These are phyloP conservation scores for Elongisporangium prolatum DNA, from an alignment of 352 stramenopile genomes.

Conservation along the genomic window DNA sequence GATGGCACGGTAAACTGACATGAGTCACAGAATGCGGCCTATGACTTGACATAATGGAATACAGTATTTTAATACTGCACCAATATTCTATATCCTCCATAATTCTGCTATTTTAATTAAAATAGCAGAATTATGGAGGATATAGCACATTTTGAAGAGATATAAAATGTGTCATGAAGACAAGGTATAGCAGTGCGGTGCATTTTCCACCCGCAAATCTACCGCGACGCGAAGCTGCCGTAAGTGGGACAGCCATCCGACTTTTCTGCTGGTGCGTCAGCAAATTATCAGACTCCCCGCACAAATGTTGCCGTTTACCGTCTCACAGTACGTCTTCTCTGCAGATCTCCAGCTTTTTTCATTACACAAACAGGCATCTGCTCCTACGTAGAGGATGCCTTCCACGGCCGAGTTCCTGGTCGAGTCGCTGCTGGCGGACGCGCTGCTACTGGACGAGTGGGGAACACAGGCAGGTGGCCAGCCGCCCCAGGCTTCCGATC, in stretches of 20 bases:
- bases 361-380: slow-evolving; percentile 1
- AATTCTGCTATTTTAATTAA: too few species aligned
- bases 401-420: background rate
- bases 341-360: background rate
- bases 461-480: too few species aligned
- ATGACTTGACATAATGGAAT: too few species aligned
- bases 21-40: too few species aligned
- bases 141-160: background rate
- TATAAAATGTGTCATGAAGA: background rate
- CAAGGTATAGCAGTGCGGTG: background rate
- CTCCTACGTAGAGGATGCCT: background rate
- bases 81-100: background rate
- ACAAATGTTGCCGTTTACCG: background rate
- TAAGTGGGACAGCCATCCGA: background rate
- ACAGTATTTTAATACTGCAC: too few species aligned
- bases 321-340: background rate
- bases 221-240: too few species aligned
- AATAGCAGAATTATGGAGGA: too few species aligned
- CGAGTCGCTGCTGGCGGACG: background rate
- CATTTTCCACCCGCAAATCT: background rate
- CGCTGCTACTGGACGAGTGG: background rate
- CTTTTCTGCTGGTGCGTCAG: background rate
- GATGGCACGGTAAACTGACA: background rate
- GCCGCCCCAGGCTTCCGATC: background rate
- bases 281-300: background rate